Evolutionary conservation across 257 asterid species (phyloP), one percentile per base, ranked within the genome.

Genomic region (Catharanthus roseus): DNA sequence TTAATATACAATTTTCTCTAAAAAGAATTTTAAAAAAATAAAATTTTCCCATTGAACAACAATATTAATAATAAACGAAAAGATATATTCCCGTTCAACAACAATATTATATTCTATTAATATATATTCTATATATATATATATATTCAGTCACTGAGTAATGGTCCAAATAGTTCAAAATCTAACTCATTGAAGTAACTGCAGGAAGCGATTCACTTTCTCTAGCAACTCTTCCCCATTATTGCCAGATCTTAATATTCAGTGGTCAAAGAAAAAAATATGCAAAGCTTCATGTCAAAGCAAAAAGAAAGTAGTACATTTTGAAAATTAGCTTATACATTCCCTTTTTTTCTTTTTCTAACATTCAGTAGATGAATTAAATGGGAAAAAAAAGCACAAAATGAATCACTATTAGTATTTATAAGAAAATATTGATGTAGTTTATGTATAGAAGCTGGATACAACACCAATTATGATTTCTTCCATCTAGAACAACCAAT

Each of bases 401-500:
- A 4, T 6, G 4, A 50, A 19, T 8, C 24, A 53, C 9, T n/a
- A 53, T 53, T 53, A 53, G 26, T 10, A n/a, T 53, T 45, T 45
- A 12, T 53, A 53, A 2, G 23, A 53, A 8, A 7, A 1, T 7
- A 0, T 53, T 10, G 1, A 10, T 18, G 1, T 3, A 18, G 19
- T 49, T 16, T 4, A 11, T 55, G 34, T 24, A 24, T 24, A 24
- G 2, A 23, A 55, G 7, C 16, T 23, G n/a, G 34, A 24, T 55
- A 55, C 33, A 19, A 49, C 23, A 49, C 55, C n/a, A 49, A 56
- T 28, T 12, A 5, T 26, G 0, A 28, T 28, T 57, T 18, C 21
- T n/a, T 51, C 18, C 54, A 47, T 51, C 76, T 70, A 87, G 74
- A 83, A 83, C 56, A 87, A 72, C 90, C 90, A 85, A 64, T 87